These are phyloP conservation scores for Paramyrothecium roridum DNA, from an alignment of 2,329 filamentous ascomycete species.

Conservation along the genomic window DNA sequence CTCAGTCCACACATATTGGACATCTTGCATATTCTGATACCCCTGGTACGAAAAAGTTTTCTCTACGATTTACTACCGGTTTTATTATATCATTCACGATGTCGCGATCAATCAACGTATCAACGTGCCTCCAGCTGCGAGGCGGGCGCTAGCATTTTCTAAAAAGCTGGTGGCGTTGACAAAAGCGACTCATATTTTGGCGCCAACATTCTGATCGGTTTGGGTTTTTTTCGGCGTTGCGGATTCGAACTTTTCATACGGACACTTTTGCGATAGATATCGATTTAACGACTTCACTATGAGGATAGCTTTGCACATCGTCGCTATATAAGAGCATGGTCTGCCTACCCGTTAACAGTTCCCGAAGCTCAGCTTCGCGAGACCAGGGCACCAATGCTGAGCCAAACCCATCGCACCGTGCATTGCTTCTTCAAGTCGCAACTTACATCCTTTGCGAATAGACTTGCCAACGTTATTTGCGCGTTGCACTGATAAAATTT, in stretches of 20 bases:
- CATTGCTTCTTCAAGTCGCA: not conserved
- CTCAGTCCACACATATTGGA: constrained; percentile 28
- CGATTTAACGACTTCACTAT: not conserved
- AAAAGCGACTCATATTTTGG: not conserved
- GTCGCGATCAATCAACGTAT: not conserved
- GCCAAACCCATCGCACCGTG: no score
- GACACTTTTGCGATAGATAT: not conserved
- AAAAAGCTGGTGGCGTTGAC: not conserved
- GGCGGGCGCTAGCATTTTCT: no score
- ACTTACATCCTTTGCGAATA: not conserved
- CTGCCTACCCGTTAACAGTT: no score
- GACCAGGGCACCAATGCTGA: no score
- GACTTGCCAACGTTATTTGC: not conserved
- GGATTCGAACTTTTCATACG: not conserved
- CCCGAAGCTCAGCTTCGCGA: no score
- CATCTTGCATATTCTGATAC: constrained; percentile 34
- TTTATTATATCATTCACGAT: not conserved
- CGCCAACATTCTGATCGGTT: not conserved
- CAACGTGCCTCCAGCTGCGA: not conserved
- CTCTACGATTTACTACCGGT: constrained; percentile 7
- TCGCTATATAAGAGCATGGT: no score
- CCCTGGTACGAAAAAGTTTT: constrained; percentile 33
- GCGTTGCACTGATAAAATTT: not conserved
- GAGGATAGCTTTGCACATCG: no score
- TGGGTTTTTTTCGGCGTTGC: not conserved